Percentiles rank a stretch among this genome's conserved stretches.
phyloP scores from a whole-genome alignment of 805 yeast genomes.

The Candida tammaniensis region DNA sequence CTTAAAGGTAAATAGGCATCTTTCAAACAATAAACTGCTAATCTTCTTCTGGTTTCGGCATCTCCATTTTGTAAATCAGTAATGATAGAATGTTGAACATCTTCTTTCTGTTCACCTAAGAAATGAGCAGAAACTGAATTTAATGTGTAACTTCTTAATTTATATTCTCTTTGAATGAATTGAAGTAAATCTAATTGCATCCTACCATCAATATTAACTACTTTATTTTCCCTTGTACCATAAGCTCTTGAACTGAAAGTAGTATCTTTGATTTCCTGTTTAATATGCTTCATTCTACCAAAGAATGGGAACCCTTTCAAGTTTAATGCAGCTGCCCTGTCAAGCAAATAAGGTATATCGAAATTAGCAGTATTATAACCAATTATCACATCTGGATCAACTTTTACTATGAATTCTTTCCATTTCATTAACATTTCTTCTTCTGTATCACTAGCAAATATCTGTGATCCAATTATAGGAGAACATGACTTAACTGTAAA shows the following conservation, averaged over 20 bases:
- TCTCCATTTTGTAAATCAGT: slow-evolving; percentile 92
- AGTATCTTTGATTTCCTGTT: slow-evolving; percentile 78
- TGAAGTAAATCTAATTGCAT: slow-evolving; percentile 92
- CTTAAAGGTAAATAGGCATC: slow-evolving; percentile 93
- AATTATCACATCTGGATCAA: slow-evolving; percentile 94
- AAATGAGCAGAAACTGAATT: slow-evolving; percentile 95
- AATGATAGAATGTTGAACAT: slow-evolving; percentile 95
- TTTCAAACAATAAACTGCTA: slow-evolving; percentile 95
- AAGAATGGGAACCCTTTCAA: slow-evolving; percentile 77
- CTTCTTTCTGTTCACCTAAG: slow-evolving; percentile 94
- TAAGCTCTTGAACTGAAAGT: slow-evolving; percentile 92
- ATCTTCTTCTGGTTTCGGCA: slow-evolving; percentile 85
- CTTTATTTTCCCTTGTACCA: slow-evolving; percentile 92
- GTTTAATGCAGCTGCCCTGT: slow-evolving; percentile 76
- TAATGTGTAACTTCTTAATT: slow-evolving; percentile 88
- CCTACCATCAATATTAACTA: slow-evolving; percentile 91
- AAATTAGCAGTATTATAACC: slow-evolving; percentile 95
- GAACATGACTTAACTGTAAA: slow-evolving; percentile 91
- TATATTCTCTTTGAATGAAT: slow-evolving; percentile 91
- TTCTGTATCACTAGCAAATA: slow-evolving; percentile 72
- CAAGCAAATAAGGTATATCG: slow-evolving; percentile 89
- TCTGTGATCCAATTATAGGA: slow-evolving; percentile 91
- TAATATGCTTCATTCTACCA: slow-evolving; percentile 66
- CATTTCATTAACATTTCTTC: slow-evolving; percentile 80
- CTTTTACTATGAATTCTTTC: slow-evolving; percentile 79